phyloP scores from a whole-genome alignment of 495 filamentous ascomycete genomes.

The Beverwykella pulmonaria region DNA sequence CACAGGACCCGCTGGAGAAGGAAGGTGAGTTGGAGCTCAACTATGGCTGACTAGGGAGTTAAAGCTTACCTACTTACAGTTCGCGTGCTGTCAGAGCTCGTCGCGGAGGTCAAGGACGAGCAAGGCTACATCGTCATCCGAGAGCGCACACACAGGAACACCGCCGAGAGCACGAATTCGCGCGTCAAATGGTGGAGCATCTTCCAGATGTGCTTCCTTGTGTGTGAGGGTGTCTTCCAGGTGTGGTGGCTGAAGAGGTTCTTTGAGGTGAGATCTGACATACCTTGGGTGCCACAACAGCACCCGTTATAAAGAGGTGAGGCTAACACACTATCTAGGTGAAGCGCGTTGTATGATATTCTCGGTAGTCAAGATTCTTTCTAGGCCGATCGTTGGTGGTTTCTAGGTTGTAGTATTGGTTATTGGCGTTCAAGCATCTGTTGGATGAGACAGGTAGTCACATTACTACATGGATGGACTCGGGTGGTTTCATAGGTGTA shows the following conservation, averaged over 20 bases:
- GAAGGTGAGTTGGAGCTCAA: constrained; percentile 65
- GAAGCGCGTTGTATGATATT: constrained; percentile 20
- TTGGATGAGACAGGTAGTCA: neutral
- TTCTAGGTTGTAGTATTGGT: neutral
- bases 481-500: neutral
- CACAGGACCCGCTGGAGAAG: constrained; percentile 83
- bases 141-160: constrained; percentile 95
- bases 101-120: constrained; percentile 93
- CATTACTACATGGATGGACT: neutral
- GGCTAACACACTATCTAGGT: constrained; percentile 10
- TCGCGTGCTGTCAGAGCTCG: constrained; percentile 77
- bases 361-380: neutral
- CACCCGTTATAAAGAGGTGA: no score
- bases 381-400: neutral
- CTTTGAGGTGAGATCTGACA: constrained; percentile 75
- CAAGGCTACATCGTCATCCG: constrained; percentile 95
- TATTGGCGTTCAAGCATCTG: constrained; percentile 1
- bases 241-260: constrained; percentile 99
- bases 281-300: neutral
- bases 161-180: constrained; percentile 95
- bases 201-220: constrained; percentile 87
- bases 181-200: constrained; percentile 99
- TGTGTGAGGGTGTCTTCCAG: constrained; percentile 94
- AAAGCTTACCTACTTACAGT: constrained; percentile 55
- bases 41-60: neutral